Percentiles rank a stretch among this genome's conserved stretches.
Evolutionary conservation across 106 monocot genomes (phyloP).

Genomic region (Phalaenopsis aphrodite): DNA sequence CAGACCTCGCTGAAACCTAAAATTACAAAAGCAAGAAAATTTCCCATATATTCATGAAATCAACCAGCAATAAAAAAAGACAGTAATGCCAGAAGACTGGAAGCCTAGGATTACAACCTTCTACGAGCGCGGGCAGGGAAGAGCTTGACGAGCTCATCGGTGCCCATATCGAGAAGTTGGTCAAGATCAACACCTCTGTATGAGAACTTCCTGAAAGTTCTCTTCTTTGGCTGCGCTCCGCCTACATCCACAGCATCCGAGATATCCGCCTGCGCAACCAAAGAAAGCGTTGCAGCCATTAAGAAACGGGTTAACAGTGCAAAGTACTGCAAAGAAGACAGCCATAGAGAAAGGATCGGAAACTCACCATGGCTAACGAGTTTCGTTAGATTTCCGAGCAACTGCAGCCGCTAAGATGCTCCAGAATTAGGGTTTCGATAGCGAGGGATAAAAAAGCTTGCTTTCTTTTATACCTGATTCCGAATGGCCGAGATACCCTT

Average conservation of each 20-base stretch:
- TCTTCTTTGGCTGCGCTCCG: slow-evolving; percentile 19
- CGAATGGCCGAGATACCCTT: neutral
- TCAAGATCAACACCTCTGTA: slow-evolving; percentile 58
- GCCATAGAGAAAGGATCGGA: neutral
- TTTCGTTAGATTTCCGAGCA: neutral
- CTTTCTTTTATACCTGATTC: neutral
- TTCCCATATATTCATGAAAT: neutral
- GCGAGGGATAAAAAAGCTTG: neutral
- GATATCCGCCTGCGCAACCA: slow-evolving; percentile 14
- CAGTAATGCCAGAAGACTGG: neutral
- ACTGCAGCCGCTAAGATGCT: neutral
- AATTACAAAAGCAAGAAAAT: neutral
- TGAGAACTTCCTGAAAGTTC: slow-evolving; percentile 49
- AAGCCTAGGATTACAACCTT: slow-evolving; percentile 14
- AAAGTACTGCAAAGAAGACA: neutral
- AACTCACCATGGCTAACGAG: neutral
- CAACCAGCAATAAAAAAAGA: neutral
- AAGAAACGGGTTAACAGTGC: neutral
- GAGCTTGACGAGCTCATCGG: slow-evolving; percentile 58
- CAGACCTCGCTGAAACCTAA: slow-evolving; percentile 66
- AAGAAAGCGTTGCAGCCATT: neutral
- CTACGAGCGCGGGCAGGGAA: slow-evolving; percentile 48
- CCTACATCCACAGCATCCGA: slow-evolving; percentile 24
- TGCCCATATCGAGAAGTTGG: slow-evolving; percentile 50
- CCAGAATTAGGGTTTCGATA: neutral